Evolutionary conservation across 495 filamentous ascomycete genomes (phyloP).

Genomic region (Lophiotrema nucula): DNA sequence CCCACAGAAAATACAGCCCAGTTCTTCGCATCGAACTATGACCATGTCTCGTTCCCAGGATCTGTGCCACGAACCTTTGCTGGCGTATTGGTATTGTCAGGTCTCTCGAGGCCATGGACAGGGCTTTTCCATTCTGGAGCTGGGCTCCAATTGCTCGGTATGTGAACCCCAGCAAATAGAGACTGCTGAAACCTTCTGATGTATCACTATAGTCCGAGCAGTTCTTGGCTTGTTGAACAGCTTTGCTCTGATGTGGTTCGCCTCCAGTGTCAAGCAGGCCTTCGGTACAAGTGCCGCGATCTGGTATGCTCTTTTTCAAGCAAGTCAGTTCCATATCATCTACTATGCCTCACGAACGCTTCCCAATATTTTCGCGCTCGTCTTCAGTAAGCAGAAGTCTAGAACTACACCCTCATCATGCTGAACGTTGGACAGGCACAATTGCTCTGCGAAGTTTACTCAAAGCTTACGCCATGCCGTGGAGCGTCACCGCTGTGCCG

Average conservation of each 20-base stretch:
- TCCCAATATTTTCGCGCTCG: conserved; percentile 96
- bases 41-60: conserved; percentile 89
- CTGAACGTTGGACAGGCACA: conserved; percentile 50
- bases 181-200: no score
- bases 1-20: conserved; percentile 55
- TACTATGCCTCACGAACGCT: conserved; percentile 92
- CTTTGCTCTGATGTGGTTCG: conserved; percentile 61
- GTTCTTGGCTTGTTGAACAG: conserved; percentile 80
- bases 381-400: conserved; percentile 57
- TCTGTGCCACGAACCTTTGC: conserved; percentile 88
- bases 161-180: background rate
- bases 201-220: conserved; percentile 61
- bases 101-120: conserved; percentile 57
- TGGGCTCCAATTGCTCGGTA: conserved; percentile 38
- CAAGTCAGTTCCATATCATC: conserved; percentile 86
- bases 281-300: conserved; percentile 69
- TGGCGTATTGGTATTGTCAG: conserved; percentile 72
- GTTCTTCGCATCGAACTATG: conserved; percentile 61
- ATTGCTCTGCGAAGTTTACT: conserved; percentile 70
- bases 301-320: conserved; percentile 83
- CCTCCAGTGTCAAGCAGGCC: conserved; percentile 58
- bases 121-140: conserved; percentile 41
- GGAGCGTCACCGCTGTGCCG: conserved; percentile 24
- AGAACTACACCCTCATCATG: background rate
- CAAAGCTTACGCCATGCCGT: conserved; percentile 46